A percentile compares a stretch with the other conserved stretches of the same genome.
Evolutionary conservation across 768 basidiomycete species (phyloP).

Genomic region (Mycena polygramma): DNA sequence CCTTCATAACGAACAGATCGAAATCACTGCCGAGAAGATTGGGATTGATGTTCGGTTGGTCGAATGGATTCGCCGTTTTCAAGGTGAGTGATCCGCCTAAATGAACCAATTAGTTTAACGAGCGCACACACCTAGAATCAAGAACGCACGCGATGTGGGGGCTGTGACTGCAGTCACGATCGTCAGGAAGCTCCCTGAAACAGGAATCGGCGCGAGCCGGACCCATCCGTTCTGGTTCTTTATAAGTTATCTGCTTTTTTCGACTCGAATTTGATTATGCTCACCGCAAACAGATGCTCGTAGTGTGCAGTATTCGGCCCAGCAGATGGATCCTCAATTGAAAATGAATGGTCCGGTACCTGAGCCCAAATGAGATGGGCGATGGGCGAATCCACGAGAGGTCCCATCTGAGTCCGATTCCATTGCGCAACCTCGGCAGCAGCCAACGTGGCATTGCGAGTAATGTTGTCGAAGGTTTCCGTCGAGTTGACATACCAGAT

Average conservation of each 20-base stretch:
- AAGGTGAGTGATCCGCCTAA: conserved; percentile 46
- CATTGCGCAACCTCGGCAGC: conserved; percentile 30
- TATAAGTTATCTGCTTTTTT: background rate
- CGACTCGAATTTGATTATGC: background rate
- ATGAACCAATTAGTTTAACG: background rate
- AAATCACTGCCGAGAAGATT: conserved; percentile 49
- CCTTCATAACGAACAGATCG: conserved; percentile 40
- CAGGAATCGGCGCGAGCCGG: conserved; percentile 16
- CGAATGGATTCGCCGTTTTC: conserved; percentile 57
- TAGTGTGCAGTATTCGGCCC: conserved; percentile 39
- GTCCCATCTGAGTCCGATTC: conserved; percentile 35
- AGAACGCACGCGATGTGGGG: conserved; percentile 37
- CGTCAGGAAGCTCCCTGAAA: conserved; percentile 32
- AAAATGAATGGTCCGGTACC: conserved; percentile 17
- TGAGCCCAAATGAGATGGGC: conserved; percentile 28
- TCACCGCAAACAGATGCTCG: conserved; percentile 39
- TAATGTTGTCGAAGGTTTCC: conserved; percentile 34
- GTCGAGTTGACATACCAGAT: conserved; percentile 38
- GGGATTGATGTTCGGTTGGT: conserved; percentile 59
- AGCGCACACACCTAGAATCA: background rate
- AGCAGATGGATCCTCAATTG: conserved; percentile 40
- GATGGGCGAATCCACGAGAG: conserved; percentile 24
- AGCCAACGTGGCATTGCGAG: conserved; percentile 29
- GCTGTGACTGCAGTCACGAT: conserved; percentile 32
- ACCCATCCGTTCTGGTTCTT: conserved; percentile 32